Percentiles rank a stretch among this genome's conserved stretches.
These are phyloP conservation scores for Clonostachys chloroleuca DNA, from an alignment of 2,329 filamentous ascomycete genomes.

Conservation along the genomic window DNA sequence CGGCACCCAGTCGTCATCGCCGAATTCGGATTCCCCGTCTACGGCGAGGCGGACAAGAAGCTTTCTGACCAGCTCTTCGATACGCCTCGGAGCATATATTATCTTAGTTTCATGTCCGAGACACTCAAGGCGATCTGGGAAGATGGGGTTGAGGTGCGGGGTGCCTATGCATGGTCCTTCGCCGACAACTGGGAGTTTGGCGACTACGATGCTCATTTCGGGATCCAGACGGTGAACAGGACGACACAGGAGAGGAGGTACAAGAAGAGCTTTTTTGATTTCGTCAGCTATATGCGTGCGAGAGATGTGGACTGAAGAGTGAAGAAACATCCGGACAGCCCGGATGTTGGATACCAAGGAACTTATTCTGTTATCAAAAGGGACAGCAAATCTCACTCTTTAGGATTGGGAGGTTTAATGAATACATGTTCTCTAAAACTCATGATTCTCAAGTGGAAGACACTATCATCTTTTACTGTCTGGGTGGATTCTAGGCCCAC, in stretches of 20 bases:
- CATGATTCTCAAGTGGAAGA: no score
- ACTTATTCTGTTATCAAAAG: no score
- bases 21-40: constrained; percentile 56
- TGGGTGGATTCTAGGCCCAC: no score
- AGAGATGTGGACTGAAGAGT: constrained; percentile 12
- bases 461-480: no score
- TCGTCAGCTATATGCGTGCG: constrained; percentile 44
- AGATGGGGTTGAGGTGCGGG: constrained; percentile 19
- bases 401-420: no score
- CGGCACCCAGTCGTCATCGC: constrained; percentile 38
- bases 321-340: no score
- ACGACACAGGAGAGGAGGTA: constrained; percentile 44
- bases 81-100: constrained; percentile 47
- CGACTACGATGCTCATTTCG: constrained; percentile 37
- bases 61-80: constrained; percentile 49
- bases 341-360: no score
- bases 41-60: constrained; percentile 33
- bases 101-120: constrained; percentile 48
- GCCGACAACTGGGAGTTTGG: constrained; percentile 41
- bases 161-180: constrained; percentile 24
- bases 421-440: no score
- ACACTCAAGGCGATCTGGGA: constrained; percentile 50
- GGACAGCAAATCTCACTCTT: no score
- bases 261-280: constrained; percentile 56
- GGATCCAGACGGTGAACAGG: constrained; percentile 50